Evolutionary conservation across 2,329 filamentous ascomycete genomes (phyloP), one percentile per base, ranked within the genome.

Genomic region (Neurospora crassa): DNA sequence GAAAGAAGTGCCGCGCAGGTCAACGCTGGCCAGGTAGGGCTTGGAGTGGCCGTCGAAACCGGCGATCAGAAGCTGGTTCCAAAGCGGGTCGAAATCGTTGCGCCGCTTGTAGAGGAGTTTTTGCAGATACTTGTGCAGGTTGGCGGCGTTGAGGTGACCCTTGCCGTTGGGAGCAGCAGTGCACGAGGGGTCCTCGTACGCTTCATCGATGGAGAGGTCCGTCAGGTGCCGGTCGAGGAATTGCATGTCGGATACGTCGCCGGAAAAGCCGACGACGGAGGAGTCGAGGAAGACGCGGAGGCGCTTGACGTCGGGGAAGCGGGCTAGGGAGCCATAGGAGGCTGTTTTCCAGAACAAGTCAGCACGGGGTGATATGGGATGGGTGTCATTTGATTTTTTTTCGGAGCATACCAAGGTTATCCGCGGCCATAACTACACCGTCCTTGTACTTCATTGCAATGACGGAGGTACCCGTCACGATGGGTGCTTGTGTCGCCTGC

Each of bases 201-300:
- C 91, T 86, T 98, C 94, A 81, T 91, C 88, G 81, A 96, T 93
- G 80, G 92, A 90, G 77, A 98, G 91, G 74, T 92, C 91, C 79
- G 88, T 91, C 77, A 99, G 91, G 79, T 97, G 89, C 77, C 96
- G 91, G 88, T 97, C 92, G 76, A 99, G 90, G 85, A 96, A 96
- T 86, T 99, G 96, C 96, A 99, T 98, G 85, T 99, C 96, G 75
- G 93, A 97, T 77, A 99, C 91, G 84, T 99, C 96, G 81, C 96
- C 96, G 81, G 94, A 93, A 84, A 98, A 97, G 78, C 96, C 96
- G 79, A 99, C 87, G 73, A 98, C 88, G 40, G 93, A 90, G 75
- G 90, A 89, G 75, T 90, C 87, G 83, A 94, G 93, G 83, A 98
- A 98, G 77, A 90, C 88, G 78, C 93, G 93, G 76, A 99, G 91